Evolutionary conservation across 2,329 filamentous ascomycete genomes (phyloP).

Genomic region (Mariannaea elegans): DNA sequence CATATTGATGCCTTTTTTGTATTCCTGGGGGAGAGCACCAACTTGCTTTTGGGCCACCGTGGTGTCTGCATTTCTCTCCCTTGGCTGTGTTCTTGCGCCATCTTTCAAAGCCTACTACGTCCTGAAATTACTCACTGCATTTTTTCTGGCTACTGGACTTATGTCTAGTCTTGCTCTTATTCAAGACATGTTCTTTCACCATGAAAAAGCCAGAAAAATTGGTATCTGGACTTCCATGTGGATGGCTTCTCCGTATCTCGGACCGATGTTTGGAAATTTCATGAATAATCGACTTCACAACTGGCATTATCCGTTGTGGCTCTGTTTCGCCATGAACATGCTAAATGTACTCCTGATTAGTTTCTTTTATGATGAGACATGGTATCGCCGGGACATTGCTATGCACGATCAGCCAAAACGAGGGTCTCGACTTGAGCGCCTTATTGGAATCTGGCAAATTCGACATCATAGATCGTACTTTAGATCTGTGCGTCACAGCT

Average conservation of each 20-base stretch:
- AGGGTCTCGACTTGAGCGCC: slow-evolving; percentile 38
- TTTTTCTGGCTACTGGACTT: slow-evolving; percentile 56
- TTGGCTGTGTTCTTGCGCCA: slow-evolving; percentile 5
- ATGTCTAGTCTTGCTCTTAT: slow-evolving; percentile 61
- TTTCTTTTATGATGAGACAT: slow-evolving; percentile 57
- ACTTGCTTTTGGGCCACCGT: slow-evolving; percentile 27
- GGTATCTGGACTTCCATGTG: slow-evolving; percentile 56
- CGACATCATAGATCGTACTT: slow-evolving; percentile 28
- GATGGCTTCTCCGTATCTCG: slow-evolving; percentile 54
- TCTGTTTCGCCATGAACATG: slow-evolving; percentile 52
- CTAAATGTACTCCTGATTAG: slow-evolving; percentile 50
- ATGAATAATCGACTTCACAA: slow-evolving; percentile 52
- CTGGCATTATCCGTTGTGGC: slow-evolving; percentile 59
- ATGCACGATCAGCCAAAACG: slow-evolving; percentile 45
- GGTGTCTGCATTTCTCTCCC: slow-evolving; percentile 19
- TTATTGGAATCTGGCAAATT: slow-evolving; percentile 26
- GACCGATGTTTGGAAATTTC: slow-evolving; percentile 58
- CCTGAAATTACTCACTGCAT: slow-evolving; percentile 40
- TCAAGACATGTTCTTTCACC: slow-evolving; percentile 68
- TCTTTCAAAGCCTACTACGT: slow-evolving; percentile 13
- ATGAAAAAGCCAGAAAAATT: slow-evolving; percentile 61
- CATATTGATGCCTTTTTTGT: slow-evolving; percentile 29
- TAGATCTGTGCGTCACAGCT: slow-evolving; percentile 10
- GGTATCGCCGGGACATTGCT: slow-evolving; percentile 55
- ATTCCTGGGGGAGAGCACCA: slow-evolving; percentile 25